phyloP scores from a whole-genome alignment of 352 stramenopile genomes.

The Globisporangium yorkense region DNA sequence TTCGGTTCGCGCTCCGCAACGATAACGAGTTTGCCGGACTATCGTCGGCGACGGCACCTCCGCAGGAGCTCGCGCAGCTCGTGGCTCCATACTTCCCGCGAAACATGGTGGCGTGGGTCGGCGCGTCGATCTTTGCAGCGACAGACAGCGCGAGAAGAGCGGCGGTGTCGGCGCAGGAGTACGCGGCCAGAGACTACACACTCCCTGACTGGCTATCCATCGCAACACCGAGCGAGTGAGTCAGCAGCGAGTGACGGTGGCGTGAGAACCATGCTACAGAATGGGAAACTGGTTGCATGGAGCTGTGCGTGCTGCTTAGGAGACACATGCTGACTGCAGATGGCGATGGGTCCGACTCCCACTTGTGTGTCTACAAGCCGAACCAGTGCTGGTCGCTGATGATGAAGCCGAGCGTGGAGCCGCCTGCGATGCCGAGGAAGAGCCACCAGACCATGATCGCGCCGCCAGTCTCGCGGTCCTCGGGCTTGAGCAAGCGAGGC shows the following conservation, averaged over 20 bases:
- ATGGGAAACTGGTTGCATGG: background rate
- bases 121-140: slow-evolving; percentile 67
- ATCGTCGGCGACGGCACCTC: slow-evolving; percentile 15
- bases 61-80: slow-evolving; percentile 22
- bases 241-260: background rate
- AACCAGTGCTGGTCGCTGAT: slow-evolving; percentile 44
- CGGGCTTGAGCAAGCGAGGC: slow-evolving; percentile 37
- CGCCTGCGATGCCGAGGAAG: slow-evolving; percentile 44
- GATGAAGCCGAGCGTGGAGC: slow-evolving; percentile 45
- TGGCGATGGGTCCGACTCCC: background rate
- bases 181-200: slow-evolving; percentile 21
- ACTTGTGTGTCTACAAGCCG: slow-evolving; percentile 20
- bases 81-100: slow-evolving; percentile 54
- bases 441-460: slow-evolving; percentile 53
- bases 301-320: background rate
- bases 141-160: slow-evolving; percentile 38
- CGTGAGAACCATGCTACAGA: background rate
- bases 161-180: slow-evolving; percentile 53
- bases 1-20: slow-evolving; percentile 27
- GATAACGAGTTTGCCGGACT: slow-evolving; percentile 31
- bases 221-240: slow-evolving; percentile 24
- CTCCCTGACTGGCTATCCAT: slow-evolving; percentile 67
- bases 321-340: background rate
- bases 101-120: slow-evolving; percentile 75
- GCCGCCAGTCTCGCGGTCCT: slow-evolving; percentile 52